Percentiles rank a stretch among this genome's conserved stretches.
Evolutionary conservation across 148 eudicot species (phyloP).

Genomic region (Arctostaphylos glauca): DNA sequence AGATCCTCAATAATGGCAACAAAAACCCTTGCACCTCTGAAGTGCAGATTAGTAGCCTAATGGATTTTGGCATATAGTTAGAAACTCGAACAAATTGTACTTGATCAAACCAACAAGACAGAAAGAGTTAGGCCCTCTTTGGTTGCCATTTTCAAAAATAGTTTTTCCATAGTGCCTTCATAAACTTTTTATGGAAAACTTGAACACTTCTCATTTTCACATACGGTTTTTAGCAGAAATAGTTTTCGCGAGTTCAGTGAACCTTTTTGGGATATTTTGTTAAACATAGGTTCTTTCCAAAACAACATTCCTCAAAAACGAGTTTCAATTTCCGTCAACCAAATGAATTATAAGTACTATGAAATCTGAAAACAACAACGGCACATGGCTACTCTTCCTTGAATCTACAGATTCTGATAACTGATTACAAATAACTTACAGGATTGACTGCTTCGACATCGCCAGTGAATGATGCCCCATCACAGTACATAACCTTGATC

Average conservation of each 20-base stretch:
- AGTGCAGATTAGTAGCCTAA: conserved; percentile 72
- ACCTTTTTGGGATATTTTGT: too few relatives aligned
- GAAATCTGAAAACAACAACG: too few relatives aligned
- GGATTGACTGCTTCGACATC: conserved; percentile 79
- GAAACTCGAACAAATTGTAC: neutral
- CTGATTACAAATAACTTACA: conserved; percentile 35
- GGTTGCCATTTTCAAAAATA: neutral
- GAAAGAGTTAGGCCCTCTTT: neutral
- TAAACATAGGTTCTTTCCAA: too few relatives aligned
- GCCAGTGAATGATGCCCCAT: conserved; percentile 95
- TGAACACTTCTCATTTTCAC: neutral
- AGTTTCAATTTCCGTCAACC: neutral
- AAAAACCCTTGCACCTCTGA: conserved; percentile 81
- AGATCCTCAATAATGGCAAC: conserved; percentile 79
- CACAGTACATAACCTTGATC: conserved; percentile 88
- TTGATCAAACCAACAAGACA: neutral
- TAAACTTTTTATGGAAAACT: neutral
- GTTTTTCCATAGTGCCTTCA: neutral
- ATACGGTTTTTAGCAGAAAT: neutral
- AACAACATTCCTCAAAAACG: too few relatives aligned
- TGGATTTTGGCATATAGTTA: neutral
- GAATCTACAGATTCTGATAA: neutral
- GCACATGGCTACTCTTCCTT: too few relatives aligned
- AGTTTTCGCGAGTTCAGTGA: neutral
- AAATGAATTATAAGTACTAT: neutral